Percentiles rank a stretch among this genome's conserved stretches.
These are phyloP conservation scores for Mucor saturninus DNA, from an alignment of 371 early-diverging fungal species.

Conservation along the genomic window DNA sequence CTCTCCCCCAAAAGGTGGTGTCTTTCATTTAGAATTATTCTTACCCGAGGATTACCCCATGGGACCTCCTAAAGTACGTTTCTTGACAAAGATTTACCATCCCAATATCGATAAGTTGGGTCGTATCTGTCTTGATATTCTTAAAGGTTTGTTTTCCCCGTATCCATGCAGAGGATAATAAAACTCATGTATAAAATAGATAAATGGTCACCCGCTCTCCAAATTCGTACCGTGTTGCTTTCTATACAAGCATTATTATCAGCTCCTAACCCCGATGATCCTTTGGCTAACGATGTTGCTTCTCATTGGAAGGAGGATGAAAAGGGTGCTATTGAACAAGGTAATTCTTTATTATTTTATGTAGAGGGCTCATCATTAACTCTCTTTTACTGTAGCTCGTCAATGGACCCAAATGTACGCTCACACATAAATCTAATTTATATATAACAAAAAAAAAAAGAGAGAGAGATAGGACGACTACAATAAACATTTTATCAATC, in stretches of 20 bases:
- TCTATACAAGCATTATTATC: conserved; percentile 98
- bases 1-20: conserved; percentile 72
- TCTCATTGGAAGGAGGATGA: conserved; percentile 98
- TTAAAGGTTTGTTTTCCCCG: conserved; percentile 77
- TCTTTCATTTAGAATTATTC: conserved; percentile 95
- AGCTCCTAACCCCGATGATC: conserved; percentile 98
- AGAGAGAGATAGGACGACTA: not conserved
- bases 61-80: conserved; percentile 98
- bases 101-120: conserved; percentile 99
- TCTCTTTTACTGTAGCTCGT: conserved; percentile 18
- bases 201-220: conserved; percentile 99
- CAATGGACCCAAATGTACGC: conserved; percentile 40
- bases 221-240: conserved; percentile 96
- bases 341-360: conserved; percentile 34
- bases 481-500: no score
- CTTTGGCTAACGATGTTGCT: conserved; percentile 98
- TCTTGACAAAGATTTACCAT: conserved; percentile 98
- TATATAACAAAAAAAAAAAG: not conserved
- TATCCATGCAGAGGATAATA: no score
- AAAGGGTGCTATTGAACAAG: conserved; percentile 90
- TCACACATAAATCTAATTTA: conserved; percentile 11
- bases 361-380: not conserved
- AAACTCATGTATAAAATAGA: conserved; percentile 56
- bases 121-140: conserved; percentile 98
- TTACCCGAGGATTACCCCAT: conserved; percentile 99